Evolutionary conservation across 2,329 filamentous ascomycete genomes (phyloP), one percentile per base, ranked within the genome.

Genomic region (Dactylonectria estremocensis): DNA sequence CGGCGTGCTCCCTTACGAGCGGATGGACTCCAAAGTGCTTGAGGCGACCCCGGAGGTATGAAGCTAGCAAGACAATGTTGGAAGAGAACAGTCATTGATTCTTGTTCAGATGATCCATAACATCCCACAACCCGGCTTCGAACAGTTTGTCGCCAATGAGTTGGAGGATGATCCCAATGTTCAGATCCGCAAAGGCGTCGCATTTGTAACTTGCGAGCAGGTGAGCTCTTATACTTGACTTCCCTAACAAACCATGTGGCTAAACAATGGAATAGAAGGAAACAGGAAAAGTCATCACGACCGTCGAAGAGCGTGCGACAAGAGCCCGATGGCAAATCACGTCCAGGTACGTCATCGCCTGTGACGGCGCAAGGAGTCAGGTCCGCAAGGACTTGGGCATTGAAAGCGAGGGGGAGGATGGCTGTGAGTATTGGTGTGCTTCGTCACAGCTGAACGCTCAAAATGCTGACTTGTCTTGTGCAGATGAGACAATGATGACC

Each of bases 401-500:
- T 11, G 75, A 80, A 28, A 78, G 76, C 46, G 82, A 84, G n/a
- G 83, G 82, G 43, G 82, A 83, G 66, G 80, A 83, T 54, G 79
- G 80, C 31, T 82, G 82, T 80, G 68, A 74, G 78, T 72, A 1
- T 22, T 16, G 1, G 14, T 6, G 3, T 7, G 1, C 16, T 10
- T 22, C 33, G 2, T 58, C 6, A 24, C 22, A 28, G 24, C 7
- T 4, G 10, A 0, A 35, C 9, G 16, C 1, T 3, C 8, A 2
- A 14, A 1, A 24, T 7, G 11, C 22, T 76, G 59, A 70, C 67
- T 64, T 33, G 3, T n/a, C 20, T 5, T 8, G 40, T 24, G 5
- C 22, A 82, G 80, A 81, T 43, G 81, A 83, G 61, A 83, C 81
- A 0, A 84, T 84, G 82, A 84, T 84, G 83, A 84, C 82, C 0